These are phyloP conservation scores for Boletus reticulatus DNA, from an alignment of 768 basidiomycete genomes.

Conservation along the genomic window DNA sequence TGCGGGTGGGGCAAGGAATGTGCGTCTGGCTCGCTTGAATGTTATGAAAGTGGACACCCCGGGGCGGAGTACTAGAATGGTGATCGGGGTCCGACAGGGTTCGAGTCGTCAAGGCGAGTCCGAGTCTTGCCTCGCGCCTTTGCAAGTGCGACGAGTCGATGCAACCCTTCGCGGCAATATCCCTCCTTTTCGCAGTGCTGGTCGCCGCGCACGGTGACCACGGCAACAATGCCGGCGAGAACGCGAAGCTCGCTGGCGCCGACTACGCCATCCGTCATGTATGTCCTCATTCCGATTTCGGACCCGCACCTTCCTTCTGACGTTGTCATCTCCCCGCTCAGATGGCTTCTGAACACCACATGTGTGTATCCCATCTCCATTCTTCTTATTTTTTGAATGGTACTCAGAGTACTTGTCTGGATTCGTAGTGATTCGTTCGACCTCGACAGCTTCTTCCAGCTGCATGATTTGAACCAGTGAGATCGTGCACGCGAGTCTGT, in stretches of 20 bases:
- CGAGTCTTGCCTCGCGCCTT: background rate
- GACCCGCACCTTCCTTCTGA: slow-evolving; percentile 9
- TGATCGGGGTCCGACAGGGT: slow-evolving; percentile 20
- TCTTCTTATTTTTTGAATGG: background rate
- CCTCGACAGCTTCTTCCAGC: slow-evolving; percentile 85
- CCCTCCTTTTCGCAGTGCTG: slow-evolving; percentile 33
- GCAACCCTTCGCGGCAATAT: slow-evolving; percentile 46
- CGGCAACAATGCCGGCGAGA: slow-evolving; percentile 46
- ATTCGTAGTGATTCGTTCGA: slow-evolving; percentile 73
- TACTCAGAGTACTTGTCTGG: background rate
- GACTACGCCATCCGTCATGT: slow-evolving; percentile 91
- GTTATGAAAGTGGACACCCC: background rate
- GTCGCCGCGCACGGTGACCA: slow-evolving; percentile 64
- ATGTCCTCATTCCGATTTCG: slow-evolving; percentile 37
- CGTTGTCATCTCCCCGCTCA: slow-evolving; percentile 30
- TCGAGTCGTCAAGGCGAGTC: background rate
- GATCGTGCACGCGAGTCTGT: slow-evolving; percentile 10
- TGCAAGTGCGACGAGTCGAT: slow-evolving; percentile 33
- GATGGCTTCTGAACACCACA: slow-evolving; percentile 91
- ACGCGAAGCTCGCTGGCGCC: slow-evolving; percentile 45
- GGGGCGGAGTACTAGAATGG: too few species aligned
- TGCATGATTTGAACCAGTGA: slow-evolving; percentile 90
- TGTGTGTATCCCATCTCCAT: slow-evolving; percentile 42
- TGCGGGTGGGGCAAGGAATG: too few species aligned
- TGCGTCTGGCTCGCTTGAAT: too few species aligned